Evolutionary conservation across 208 protist genomes (phyloP), one percentile per base, ranked within the genome.

Genomic region (Trypanosoma melophagium): DNA sequence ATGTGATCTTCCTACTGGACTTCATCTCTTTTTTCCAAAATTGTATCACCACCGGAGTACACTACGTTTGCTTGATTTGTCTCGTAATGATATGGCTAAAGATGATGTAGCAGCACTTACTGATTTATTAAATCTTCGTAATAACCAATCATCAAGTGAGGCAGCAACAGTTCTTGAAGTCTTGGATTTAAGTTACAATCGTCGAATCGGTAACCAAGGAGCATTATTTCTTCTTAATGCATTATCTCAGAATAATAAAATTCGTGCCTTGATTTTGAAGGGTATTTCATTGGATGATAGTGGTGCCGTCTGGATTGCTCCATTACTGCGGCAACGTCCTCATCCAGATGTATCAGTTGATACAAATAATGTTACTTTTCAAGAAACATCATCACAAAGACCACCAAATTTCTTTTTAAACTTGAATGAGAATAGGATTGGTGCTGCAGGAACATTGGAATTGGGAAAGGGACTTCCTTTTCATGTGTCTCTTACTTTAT

Each of bases 141-240:
- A 44, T 22, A 31, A 64, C 7, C 3, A 40, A 21, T 9, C 24
- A 31, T 64, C 60, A 67, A 51, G 40, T 38, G 14, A 50, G n/a
- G 19, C 19, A 22, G 49, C n/a, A 14, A 60, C 76, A 7, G 62
- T 56, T n/a, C 64, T 96, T 45, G 82, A 93, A 66, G 58, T 94
- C 41, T 59, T 96, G 35, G 86, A 94, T 62, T 71, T 96, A n/a
- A 96, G 90, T 64, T 96, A 93, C 66, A 96, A 96, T 73, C 60
- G 72, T 12, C 58, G 65, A 17, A 65, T 96, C 7, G 86, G 87
- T 31, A 93, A 96, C 70, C 58, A 47, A 24, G 90, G 87, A 7
- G 86, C 76, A 7, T 12, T 86, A n/a, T 69, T 86, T 57, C 64
- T 93, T 9, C 66, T 94, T 56, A 14, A 57, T 12, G 60, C 73